Evolutionary conservation across 192 early-diverging fungal genomes (phyloP).

Genomic region (Rhizophagus sp.): DNA sequence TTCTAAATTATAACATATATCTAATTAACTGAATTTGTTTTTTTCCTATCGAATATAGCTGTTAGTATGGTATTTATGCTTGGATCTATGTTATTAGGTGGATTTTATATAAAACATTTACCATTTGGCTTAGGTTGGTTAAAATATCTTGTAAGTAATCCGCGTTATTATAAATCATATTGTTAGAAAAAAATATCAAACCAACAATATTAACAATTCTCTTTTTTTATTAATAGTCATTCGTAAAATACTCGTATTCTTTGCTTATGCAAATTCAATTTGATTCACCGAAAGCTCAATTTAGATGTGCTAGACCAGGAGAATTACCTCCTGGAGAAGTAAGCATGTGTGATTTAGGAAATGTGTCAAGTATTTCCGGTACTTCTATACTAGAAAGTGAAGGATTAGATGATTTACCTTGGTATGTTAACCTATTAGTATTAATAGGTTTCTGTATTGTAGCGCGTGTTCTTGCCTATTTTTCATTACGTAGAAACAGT

Average conservation of each 20-base stretch:
- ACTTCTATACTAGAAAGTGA: not conserved
- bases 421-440: not conserved
- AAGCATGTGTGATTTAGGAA: not conserved
- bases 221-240: conserved; percentile 10
- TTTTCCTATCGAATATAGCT: not conserved
- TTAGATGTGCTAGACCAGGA: not conserved
- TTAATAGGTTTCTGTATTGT: not conserved
- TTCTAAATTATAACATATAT: not conserved
- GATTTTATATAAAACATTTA: conserved; percentile 19
- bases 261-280: conserved; percentile 27
- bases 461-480: not conserved
- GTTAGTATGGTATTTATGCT: conserved; percentile 17
- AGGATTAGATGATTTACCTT: not conserved
- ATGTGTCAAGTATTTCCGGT: not conserved
- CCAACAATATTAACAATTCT: not conserved
- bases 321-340: not conserved
- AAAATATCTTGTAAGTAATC: conserved; percentile 2
- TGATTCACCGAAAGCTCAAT: not conserved
- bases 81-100: conserved; percentile 15
- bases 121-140: not conserved
- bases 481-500: not conserved
- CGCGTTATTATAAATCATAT: not conserved
- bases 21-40: not conserved
- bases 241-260: not conserved
- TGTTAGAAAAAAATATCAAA: not conserved